phyloP scores from a whole-genome alignment of 1,284 basidiomycete species.

The Taiwanofungus camphoratus region DNA sequence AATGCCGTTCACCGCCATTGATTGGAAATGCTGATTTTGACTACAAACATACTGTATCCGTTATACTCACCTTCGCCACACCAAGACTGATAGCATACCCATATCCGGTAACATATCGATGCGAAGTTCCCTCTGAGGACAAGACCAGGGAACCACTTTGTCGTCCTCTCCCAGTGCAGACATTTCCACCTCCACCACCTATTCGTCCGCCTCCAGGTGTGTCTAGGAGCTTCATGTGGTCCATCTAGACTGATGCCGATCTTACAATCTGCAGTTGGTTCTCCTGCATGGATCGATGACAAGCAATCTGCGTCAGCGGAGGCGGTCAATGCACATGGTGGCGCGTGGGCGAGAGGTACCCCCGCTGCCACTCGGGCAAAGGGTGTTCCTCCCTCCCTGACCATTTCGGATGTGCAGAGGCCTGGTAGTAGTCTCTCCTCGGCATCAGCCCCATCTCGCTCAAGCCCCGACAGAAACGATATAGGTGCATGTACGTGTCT shows the following conservation, averaged over 20 bases:
- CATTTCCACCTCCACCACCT: slow-evolving; percentile 11
- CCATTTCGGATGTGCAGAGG: too few relatives aligned
- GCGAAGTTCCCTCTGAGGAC: slow-evolving; percentile 48
- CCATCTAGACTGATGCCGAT: neutral
- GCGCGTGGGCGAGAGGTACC: neutral
- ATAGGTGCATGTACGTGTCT: too few relatives aligned
- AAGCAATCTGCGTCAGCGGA: slow-evolving; percentile 3
- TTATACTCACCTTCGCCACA: neutral
- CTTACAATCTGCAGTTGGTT: slow-evolving; percentile 12
- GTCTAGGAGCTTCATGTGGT: too few relatives aligned
- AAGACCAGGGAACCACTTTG: slow-evolving; percentile 50
- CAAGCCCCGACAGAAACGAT: too few relatives aligned
- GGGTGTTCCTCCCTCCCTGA: too few relatives aligned
- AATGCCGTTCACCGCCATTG: too few relatives aligned
- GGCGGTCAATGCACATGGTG: neutral
- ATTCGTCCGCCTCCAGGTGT: slow-evolving; percentile 14
- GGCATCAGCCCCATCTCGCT: too few relatives aligned
- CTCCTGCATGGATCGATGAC: slow-evolving; percentile 10
- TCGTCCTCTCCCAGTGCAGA: slow-evolving; percentile 42
- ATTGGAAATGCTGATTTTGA: too few relatives aligned
- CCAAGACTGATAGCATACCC: slow-evolving; percentile 37
- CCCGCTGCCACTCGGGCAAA: neutral
- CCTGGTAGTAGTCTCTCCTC: slow-evolving; percentile 1
- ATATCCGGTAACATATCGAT: slow-evolving; percentile 52
- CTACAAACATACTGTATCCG: too few relatives aligned